Evolutionary conservation across 306 rosid genomes (phyloP).

Genomic region (Trifolium subterraneum): DNA sequence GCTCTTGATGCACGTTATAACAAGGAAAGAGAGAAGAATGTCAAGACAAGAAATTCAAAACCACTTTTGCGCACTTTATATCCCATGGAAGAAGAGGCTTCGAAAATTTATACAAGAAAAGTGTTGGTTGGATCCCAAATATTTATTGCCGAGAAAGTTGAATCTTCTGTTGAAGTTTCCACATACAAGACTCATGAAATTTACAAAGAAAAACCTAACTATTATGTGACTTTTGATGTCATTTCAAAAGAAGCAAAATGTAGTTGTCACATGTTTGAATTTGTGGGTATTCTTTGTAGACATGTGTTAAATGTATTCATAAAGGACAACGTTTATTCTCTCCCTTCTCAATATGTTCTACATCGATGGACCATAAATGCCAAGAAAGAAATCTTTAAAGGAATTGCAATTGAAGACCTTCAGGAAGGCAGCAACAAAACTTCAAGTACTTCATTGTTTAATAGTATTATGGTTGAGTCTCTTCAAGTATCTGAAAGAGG

Average conservation of each 20-base stretch:
- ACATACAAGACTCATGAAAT: neutral
- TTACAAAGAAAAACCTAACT: neutral
- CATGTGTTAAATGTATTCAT: neutral
- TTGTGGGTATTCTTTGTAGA: no score
- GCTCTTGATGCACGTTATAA: neutral
- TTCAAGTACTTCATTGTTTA: neutral
- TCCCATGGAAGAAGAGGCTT: neutral
- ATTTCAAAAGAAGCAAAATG: neutral
- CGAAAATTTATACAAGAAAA: neutral
- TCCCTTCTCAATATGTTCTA: neutral
- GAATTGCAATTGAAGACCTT: neutral
- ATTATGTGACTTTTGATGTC: neutral
- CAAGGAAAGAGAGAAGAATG: neutral
- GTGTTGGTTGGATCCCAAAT: neutral
- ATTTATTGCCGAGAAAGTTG: neutral
- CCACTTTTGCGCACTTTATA: neutral
- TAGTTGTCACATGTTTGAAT: neutral
- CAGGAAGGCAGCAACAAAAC: neutral
- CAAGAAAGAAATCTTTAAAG: neutral
- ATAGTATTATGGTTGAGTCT: no score
- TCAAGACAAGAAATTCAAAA: neutral
- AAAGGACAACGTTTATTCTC: neutral
- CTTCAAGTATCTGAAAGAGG: no score
- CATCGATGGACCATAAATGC: neutral
- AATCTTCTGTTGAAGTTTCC: neutral